Evolutionary conservation across 1,139 yeast genomes (phyloP).

Genomic region (Keqinozyma sinolaborantium): DNA sequence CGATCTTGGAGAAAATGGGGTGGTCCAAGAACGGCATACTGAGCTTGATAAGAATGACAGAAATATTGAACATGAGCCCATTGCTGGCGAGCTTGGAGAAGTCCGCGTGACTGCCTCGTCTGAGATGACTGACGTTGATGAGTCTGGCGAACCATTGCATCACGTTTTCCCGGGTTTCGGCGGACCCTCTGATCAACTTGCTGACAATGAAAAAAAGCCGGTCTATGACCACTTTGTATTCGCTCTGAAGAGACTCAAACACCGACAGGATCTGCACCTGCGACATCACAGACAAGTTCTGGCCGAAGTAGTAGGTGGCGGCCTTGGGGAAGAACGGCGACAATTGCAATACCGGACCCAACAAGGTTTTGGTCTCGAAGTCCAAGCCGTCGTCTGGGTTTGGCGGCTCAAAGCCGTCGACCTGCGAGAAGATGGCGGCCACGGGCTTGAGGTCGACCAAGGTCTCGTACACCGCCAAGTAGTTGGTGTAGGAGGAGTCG

Average conservation of each 20-base stretch:
- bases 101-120: constrained; percentile 85
- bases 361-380: constrained; percentile 57
- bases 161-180: constrained; percentile 57
- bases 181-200: constrained; percentile 73
- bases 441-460: constrained; percentile 61
- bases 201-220: constrained; percentile 68
- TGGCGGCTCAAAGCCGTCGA: constrained; percentile 53
- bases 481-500: constrained; percentile 49
- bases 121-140: constrained; percentile 75
- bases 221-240: constrained; percentile 53
- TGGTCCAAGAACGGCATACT: constrained; percentile 82
- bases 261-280: constrained; percentile 43
- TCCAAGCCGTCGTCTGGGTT: constrained; percentile 39
- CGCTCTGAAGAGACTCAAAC: constrained; percentile 56
- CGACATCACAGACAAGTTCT: constrained; percentile 32
- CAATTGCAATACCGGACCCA: constrained; percentile 75
- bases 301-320: constrained; percentile 44
- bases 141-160: constrained; percentile 68
- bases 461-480: constrained; percentile 53
- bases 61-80: constrained; percentile 77
- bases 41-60: constrained; percentile 63
- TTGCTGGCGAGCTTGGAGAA: constrained; percentile 66
- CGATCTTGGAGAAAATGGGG: constrained; percentile 57
- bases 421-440: constrained; percentile 55
- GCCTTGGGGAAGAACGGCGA: constrained; percentile 62